phyloP scores from a whole-genome alignment of 2,329 filamentous ascomycete species.

The Nemania sp. region DNA sequence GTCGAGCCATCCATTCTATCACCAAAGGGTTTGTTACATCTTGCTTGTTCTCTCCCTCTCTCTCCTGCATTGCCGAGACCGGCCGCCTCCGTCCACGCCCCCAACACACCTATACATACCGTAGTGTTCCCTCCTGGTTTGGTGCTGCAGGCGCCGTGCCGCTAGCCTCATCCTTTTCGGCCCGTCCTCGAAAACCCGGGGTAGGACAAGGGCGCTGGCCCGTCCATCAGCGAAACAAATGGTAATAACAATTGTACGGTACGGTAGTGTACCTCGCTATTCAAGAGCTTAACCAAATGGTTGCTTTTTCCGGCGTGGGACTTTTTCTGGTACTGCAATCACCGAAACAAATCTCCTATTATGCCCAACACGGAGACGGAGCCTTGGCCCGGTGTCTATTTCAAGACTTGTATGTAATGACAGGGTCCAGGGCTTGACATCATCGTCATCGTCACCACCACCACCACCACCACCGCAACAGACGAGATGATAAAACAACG shows the following conservation, averaged over 20 bases:
- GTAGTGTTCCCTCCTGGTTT: no score
- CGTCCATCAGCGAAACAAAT: background rate
- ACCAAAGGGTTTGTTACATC: slow-evolving; percentile 21
- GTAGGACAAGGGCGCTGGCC: slow-evolving; percentile 30
- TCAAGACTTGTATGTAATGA: slow-evolving; percentile 9
- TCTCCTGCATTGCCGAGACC: slow-evolving; percentile 13
- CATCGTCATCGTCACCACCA: slow-evolving; percentile 7
- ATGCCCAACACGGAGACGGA: slow-evolving; percentile 3
- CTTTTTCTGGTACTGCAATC: no score
- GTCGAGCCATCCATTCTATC: background rate
- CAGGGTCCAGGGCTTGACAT: background rate
- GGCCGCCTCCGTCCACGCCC: slow-evolving; percentile 17
- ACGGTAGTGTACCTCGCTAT: background rate
- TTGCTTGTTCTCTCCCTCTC: background rate
- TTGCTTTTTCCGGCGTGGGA: no score
- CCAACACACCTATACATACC: no score
- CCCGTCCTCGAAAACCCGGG: slow-evolving; percentile 31
- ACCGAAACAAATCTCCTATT: no score
- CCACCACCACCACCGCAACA: no score
- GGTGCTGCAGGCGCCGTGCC: slow-evolving; percentile 15
- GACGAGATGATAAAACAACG: slow-evolving; percentile 6
- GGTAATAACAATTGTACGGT: background rate
- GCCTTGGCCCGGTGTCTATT: slow-evolving; percentile 9
- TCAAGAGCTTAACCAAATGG: background rate
- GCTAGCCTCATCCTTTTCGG: slow-evolving; percentile 31